phyloP scores from a whole-genome alignment of 2,329 filamentous ascomycete species.

The Biscogniauxia sp. region DNA sequence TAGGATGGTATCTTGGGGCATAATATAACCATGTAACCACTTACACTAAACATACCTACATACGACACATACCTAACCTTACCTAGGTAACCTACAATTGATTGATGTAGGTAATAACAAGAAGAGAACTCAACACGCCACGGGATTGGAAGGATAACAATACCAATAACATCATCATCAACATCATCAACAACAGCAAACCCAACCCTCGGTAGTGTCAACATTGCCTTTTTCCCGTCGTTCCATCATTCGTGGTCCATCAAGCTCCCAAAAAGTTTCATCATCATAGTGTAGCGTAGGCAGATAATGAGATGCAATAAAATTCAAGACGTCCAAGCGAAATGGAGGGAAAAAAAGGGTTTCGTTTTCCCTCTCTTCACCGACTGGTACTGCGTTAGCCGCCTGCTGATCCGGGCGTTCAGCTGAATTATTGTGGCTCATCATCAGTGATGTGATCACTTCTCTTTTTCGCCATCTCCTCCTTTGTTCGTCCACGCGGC shows the following conservation, averaged over 20 bases:
- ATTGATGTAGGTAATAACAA: too few species aligned
- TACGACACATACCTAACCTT: too few species aligned
- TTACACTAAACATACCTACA: too few species aligned
- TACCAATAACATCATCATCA: too few species aligned
- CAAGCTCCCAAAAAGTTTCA: background rate
- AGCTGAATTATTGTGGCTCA: conserved; percentile 13
- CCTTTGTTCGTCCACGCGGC: conserved; percentile 2
- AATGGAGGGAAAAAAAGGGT: background rate
- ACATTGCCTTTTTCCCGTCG: background rate
- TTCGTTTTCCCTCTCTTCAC: background rate
- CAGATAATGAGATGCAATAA: background rate
- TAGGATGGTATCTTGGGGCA: background rate
- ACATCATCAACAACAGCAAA: too few species aligned
- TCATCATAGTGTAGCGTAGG: background rate
- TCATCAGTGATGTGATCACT: conserved; percentile 2
- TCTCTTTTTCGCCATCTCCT: conserved; percentile 3
- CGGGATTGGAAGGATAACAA: background rate
- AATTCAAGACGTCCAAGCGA: background rate
- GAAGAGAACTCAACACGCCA: background rate
- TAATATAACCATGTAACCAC: background rate
- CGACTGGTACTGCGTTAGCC: conserved; percentile 3
- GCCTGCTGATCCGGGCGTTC: conserved; percentile 10
- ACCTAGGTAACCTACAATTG: too few species aligned
- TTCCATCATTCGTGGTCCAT: background rate
- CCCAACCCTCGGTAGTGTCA: background rate